These are phyloP conservation scores for Gossypium stocksii DNA, from an alignment of 345 rosid species.

Conservation along the genomic window DNA sequence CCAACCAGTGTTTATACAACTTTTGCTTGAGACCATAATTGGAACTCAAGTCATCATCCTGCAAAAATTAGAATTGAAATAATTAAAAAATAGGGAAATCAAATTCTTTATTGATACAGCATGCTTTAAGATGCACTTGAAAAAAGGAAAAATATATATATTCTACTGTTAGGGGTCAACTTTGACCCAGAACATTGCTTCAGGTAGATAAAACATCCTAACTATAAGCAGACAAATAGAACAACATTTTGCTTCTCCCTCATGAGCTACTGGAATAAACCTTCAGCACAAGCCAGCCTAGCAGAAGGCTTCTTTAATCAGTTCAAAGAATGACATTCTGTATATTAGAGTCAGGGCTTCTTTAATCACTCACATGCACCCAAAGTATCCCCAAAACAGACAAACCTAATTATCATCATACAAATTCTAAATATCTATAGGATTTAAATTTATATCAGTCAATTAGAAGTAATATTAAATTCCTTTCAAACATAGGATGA, in stretches of 20 bases:
- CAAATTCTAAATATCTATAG: neutral
- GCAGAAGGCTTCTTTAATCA: neutral
- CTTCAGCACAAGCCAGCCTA: neutral
- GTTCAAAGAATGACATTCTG: neutral
- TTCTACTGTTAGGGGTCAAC: neutral
- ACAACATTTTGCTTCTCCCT: neutral
- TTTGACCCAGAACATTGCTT: neutral
- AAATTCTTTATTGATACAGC: neutral
- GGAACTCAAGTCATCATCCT: conserved; percentile 42
- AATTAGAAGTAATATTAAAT: neutral
- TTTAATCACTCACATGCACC: neutral
- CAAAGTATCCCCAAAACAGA: neutral
- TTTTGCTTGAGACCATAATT: conserved; percentile 58
- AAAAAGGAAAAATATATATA: neutral
- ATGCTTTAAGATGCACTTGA: neutral
- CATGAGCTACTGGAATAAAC: neutral
- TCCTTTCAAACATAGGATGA: neutral
- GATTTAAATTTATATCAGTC: neutral
- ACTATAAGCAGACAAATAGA: neutral
- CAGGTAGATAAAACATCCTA: neutral
- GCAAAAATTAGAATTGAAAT: conserved; percentile 17
- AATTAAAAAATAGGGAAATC: neutral
- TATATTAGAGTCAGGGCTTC: neutral
- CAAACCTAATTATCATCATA: neutral
- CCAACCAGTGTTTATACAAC: conserved; percentile 76